Evolutionary conservation across 768 basidiomycete species (phyloP).

Genomic region (Daedalea quercina): DNA sequence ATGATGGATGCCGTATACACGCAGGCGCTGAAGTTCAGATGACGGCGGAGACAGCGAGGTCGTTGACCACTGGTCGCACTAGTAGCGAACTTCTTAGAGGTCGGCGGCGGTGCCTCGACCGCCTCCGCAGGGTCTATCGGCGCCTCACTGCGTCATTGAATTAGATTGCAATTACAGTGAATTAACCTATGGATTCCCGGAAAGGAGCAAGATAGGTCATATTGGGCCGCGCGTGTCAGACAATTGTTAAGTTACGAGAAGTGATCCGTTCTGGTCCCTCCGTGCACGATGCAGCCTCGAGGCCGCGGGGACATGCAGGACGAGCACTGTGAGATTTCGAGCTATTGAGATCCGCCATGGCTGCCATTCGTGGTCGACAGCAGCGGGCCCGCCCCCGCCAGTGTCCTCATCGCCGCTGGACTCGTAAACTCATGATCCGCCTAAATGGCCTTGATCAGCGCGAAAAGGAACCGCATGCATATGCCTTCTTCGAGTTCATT

Average conservation of each 20-base stretch:
- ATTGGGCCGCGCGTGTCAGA: background rate
- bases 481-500: constrained; percentile 27
- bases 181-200: background rate
- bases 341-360: constrained; percentile 16
- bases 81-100: background rate
- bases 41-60: background rate
- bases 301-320: constrained; percentile 23
- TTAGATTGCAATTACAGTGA: background rate
- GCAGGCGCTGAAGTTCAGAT: background rate
- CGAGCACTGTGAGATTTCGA: constrained; percentile 13
- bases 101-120: background rate
- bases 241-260: constrained; percentile 7
- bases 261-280: constrained; percentile 6
- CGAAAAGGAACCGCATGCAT: constrained; percentile 33
- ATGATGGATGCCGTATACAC: constrained; percentile 34
- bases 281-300: constrained; percentile 23
- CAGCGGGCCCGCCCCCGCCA: constrained; percentile 9
- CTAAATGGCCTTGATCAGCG: constrained; percentile 34
- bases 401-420: constrained; percentile 10
- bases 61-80: background rate
- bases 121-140: background rate
- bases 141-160: background rate
- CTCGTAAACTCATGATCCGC: constrained; percentile 22
- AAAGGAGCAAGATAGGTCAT: background rate
- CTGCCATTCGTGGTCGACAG: constrained; percentile 12